Conservation (phyloP, 2,329 filamentous ascomycete species). For the Gremmenia infestans region DNA sequence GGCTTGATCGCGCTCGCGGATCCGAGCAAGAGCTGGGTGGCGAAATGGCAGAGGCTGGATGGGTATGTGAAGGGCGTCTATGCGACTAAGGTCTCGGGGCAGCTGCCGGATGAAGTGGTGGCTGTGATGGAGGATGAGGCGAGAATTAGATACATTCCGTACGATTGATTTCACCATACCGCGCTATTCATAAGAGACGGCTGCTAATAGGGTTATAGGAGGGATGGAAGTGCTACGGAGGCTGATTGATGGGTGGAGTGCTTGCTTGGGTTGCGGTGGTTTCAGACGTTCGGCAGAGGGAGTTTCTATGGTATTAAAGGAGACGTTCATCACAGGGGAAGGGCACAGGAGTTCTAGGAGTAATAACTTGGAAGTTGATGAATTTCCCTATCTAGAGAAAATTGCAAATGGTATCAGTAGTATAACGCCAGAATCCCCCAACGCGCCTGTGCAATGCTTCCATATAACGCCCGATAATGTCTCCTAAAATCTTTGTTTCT, state of each 20-base stretch:
- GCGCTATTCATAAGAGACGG: background rate
- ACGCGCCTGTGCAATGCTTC: constrained; percentile 4
- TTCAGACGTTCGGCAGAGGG: background rate
- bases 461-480: background rate
- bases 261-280: background rate
- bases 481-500: constrained; percentile 44
- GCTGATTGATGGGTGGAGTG: constrained; percentile 21
- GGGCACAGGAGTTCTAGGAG: constrained; percentile 22
- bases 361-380: constrained; percentile 8
- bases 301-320: constrained; percentile 1
- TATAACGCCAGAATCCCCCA: constrained; percentile 12
- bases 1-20: constrained; percentile 82
- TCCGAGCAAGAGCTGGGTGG: constrained; percentile 84
- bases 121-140: constrained; percentile 58
- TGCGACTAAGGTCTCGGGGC: constrained; percentile 88
- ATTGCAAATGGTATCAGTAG: constrained; percentile 21
- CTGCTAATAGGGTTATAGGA: constrained; percentile 34
- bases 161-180: constrained; percentile 31
- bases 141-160: constrained; percentile 62
- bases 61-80: constrained; percentile 86
- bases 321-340: constrained; percentile 6
- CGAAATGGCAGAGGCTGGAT: constrained; percentile 92
- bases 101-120: constrained; percentile 62
- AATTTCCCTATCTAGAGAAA: constrained; percentile 5
- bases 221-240: constrained; percentile 48